Evolutionary conservation across 2,329 filamentous ascomycete genomes (phyloP).

Genomic region (Verticillium isaacii): DNA sequence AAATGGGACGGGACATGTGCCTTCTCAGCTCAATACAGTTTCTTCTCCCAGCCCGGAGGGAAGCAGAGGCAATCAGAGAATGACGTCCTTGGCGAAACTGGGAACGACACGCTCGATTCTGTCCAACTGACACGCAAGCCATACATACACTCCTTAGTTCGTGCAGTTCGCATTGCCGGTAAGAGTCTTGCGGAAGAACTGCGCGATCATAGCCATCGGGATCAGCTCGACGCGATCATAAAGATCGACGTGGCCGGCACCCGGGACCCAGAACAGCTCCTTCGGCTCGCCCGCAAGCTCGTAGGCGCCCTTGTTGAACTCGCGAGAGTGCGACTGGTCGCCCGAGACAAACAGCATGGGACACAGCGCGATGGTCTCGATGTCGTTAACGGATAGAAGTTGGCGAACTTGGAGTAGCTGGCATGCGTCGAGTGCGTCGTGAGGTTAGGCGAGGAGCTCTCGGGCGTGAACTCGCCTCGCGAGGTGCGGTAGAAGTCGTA

Average conservation of each 20-base stretch:
- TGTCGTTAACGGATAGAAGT: slow-evolving; percentile 23
- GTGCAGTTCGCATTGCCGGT: no score
- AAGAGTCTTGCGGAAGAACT: background rate
- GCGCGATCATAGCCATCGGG: slow-evolving; percentile 22
- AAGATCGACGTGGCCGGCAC: slow-evolving; percentile 28
- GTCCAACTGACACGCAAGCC: no score
- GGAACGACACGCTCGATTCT: no score
- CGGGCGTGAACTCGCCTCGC: slow-evolving; percentile 6
- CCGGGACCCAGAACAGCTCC: slow-evolving; percentile 25
- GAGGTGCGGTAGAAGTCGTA: slow-evolving; percentile 9
- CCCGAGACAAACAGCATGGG: slow-evolving; percentile 21
- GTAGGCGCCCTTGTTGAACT: slow-evolving; percentile 22
- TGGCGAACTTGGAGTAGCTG: slow-evolving; percentile 25
- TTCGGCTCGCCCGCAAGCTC: slow-evolving; percentile 24
- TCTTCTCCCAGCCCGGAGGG: no score
- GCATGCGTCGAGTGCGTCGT: slow-evolving; percentile 26
- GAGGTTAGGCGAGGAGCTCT: slow-evolving; percentile 11
- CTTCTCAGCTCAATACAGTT: no score
- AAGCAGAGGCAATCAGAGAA: no score
- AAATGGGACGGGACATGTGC: no score
- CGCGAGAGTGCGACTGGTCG: slow-evolving; percentile 20
- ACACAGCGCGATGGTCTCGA: slow-evolving; percentile 22
- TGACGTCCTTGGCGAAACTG: no score
- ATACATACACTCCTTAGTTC: no score
- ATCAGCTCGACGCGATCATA: slow-evolving; percentile 30